phyloP scores from a whole-genome alignment of 495 filamentous ascomycete species.

The Friedmanniomyces endolithicus region DNA sequence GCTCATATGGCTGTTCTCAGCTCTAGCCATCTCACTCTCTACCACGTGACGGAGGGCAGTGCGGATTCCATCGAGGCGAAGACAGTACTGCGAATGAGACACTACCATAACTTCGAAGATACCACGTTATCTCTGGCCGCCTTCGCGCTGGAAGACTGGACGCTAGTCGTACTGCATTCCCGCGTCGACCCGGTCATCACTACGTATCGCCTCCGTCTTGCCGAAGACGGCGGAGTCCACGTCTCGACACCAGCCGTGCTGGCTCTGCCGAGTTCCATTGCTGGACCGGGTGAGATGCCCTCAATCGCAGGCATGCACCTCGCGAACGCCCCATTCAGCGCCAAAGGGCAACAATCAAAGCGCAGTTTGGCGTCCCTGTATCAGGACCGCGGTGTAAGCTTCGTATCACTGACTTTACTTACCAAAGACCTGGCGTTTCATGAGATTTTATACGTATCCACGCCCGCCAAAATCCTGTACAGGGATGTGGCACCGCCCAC shows the following conservation, averaged over 20 bases:
- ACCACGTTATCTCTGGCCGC: constrained; percentile 6
- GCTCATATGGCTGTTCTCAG: constrained; percentile 27
- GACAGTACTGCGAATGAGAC: constrained; percentile 32
- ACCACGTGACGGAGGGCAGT: constrained; percentile 13
- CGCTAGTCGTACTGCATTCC: background rate
- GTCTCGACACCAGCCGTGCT: background rate
- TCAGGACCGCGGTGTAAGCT: background rate
- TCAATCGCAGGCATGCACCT: background rate
- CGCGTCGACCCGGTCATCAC: background rate
- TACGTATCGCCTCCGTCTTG: background rate
- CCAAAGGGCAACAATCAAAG: background rate
- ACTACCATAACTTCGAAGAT: constrained; percentile 34
- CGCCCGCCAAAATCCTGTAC: background rate
- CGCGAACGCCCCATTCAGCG: background rate
- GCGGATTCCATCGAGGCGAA: constrained; percentile 17
- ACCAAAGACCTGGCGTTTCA: background rate
- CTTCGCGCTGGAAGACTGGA: constrained; percentile 22
- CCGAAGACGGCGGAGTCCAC: background rate
- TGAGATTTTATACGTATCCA: background rate
- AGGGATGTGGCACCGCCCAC: background rate
- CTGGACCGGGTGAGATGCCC: background rate
- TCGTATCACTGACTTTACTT: background rate
- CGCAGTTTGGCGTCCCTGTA: background rate
- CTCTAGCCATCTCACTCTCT: constrained; percentile 21
- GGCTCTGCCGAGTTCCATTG: background rate